A percentile compares a stretch with the other conserved stretches of the same genome.
These are phyloP conservation scores for Pestalotiopsis sp. DNA, from an alignment of 2,329 filamentous ascomycete genomes.

Conservation along the genomic window DNA sequence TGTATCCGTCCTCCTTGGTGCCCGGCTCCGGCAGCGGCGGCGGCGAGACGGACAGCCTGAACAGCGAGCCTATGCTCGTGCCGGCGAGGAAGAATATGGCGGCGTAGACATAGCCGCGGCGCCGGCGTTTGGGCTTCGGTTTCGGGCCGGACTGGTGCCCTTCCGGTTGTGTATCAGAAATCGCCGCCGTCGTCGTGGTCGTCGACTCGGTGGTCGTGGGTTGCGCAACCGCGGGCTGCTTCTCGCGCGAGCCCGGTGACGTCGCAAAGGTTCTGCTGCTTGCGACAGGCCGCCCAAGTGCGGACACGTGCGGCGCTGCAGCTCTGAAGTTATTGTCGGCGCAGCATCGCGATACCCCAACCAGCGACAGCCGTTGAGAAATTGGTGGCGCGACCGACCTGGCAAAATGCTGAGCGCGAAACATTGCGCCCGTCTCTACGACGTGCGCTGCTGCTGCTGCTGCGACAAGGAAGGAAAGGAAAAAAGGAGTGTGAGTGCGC, in stretches of 20 bases:
- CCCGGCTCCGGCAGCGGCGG: constrained; percentile 41
- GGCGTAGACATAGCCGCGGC: constrained; percentile 7
- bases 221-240: not conserved
- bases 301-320: not conserved
- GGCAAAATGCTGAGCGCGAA: not conserved
- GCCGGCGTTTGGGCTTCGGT: constrained; percentile 2
- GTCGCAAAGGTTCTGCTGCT: not conserved
- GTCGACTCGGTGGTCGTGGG: not conserved
- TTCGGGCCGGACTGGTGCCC: not conserved
- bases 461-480: not conserved
- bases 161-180: not conserved
- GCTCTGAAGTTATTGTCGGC: not conserved
- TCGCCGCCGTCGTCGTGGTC: not conserved
- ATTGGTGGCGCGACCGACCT: not conserved
- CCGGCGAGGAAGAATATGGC: constrained; percentile 45
- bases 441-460: not conserved
- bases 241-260: not conserved
- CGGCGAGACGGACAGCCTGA: constrained; percentile 44
- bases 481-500: not conserved
- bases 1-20: constrained; percentile 41
- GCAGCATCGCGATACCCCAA: not conserved
- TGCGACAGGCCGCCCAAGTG: not conserved
- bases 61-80: constrained; percentile 37
- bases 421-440: not conserved
- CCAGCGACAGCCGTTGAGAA: not conserved